Base-by-base conservation (phyloP, 768 basidiomycete genomes). In the Rhodotorula graminis region DNA sequence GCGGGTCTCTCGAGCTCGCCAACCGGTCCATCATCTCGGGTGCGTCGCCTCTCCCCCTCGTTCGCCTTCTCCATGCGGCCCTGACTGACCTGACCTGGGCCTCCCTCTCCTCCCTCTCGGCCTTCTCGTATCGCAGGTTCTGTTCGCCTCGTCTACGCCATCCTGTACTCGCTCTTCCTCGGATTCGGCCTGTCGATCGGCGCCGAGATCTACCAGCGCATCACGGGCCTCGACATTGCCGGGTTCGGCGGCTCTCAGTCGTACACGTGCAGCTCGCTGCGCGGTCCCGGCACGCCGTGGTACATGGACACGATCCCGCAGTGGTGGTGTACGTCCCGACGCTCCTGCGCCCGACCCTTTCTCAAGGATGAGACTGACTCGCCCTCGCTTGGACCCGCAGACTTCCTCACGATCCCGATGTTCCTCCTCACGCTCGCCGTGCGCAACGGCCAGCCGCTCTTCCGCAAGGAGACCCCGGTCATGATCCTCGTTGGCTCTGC, bases 21-120 rank as follows among this genome's bases (percentile, higher is more conserved):
- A 89, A 90, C 7, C 86, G 90, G 27, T 90, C 90, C 72, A 88
- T 94, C 77, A 87, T 92, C 44, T 84, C 90, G 0, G 91, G 92
- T n/a, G 15, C 57, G 65, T 23, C 56, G 19, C 18, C 18, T 33
- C 15, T 40, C 33, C n/a, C 64, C 19, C 47, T 21, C 21, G 2
- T 33, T 2, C 46, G 9, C 37, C 37, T 9, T 37, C 37, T 33
- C 44, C 14, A 18, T 3, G 15, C 2, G 12, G 25, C 9, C 1
- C 12, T 12, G 21, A 3, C 12, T 12, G 21, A 6, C 33, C 31
- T 0, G n/a, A n/a, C n/a, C n/a, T n/a, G n/a, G n/a, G n/a, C 12
- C 47, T 55, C 27, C 21, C 55, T 23, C 21, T 7, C 27, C 23
- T 47, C 44, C 5, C 8, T 59, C 7, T 15, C 29, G 2, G 18